These are phyloP conservation scores for Pythium brachiatum DNA, from an alignment of 352 stramenopile genomes.

Conservation along the genomic window DNA sequence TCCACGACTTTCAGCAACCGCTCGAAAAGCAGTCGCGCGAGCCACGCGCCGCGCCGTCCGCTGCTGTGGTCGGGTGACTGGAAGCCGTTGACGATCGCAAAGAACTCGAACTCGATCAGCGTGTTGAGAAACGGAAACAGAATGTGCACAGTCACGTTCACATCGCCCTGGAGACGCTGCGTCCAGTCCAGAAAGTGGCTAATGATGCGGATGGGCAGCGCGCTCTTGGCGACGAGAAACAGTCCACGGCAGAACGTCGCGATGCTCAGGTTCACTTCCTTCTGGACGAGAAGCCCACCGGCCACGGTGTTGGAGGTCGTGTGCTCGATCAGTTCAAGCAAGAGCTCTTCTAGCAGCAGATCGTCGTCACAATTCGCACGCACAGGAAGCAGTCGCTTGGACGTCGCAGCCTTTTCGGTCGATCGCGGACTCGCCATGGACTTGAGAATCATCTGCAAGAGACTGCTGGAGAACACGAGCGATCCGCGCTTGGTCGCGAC, in stretches of 20 bases:
- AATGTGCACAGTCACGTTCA: slow-evolving; percentile 58
- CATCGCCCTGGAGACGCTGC: slow-evolving; percentile 35
- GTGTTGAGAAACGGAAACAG: slow-evolving; percentile 65
- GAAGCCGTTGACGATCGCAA: slow-evolving; percentile 57
- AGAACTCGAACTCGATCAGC: slow-evolving; percentile 72
- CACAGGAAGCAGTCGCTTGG: slow-evolving; percentile 27
- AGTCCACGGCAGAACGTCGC: slow-evolving; percentile 51
- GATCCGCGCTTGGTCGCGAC: slow-evolving; percentile 42
- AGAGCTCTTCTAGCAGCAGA: slow-evolving; percentile 40
- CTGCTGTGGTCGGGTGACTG: not conserved
- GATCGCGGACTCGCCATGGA: slow-evolving; percentile 34
- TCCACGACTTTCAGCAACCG: slow-evolving; percentile 49
- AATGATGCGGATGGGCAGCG: slow-evolving; percentile 43
- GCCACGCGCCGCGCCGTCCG: slow-evolving; percentile 31
- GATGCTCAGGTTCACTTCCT: slow-evolving; percentile 67
- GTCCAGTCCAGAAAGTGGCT: slow-evolving; percentile 42
- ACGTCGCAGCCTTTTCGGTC: slow-evolving; percentile 3
- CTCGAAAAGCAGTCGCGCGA: slow-evolving; percentile 53
- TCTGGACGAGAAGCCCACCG: slow-evolving; percentile 48
- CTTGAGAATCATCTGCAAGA: slow-evolving; percentile 70
- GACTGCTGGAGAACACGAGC: slow-evolving; percentile 45
- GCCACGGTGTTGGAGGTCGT: slow-evolving; percentile 25
- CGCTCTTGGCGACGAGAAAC: slow-evolving; percentile 52
- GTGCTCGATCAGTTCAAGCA: slow-evolving; percentile 39
- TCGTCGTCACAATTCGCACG: slow-evolving; percentile 29